Conservation (phyloP, 169 alveolate genomes). For the Babesia divergens region DNA sequence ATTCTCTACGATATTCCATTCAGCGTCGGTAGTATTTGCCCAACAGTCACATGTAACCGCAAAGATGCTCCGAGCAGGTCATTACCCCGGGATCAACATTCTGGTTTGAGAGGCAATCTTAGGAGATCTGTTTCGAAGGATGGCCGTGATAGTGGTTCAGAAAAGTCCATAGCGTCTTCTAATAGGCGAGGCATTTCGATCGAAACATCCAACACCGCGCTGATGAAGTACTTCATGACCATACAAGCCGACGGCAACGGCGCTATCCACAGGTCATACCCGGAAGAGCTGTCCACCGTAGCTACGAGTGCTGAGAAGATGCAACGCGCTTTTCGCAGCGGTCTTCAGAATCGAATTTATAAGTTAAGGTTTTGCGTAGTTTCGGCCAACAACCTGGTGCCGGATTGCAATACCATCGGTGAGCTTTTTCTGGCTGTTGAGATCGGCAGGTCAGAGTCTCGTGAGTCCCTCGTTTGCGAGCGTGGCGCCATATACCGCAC, state of each 20-base stretch:
- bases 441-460: conserved; percentile 46
- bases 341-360: conserved; percentile 12
- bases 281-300: conserved; percentile 39
- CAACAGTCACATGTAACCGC: background rate
- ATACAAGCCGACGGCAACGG: conserved; percentile 12
- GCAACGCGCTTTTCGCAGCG: conserved; percentile 35
- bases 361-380: conserved; percentile 55
- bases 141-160: background rate
- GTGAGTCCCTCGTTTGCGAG: conserved; percentile 30
- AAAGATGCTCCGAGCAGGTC: background rate
- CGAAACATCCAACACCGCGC: background rate
- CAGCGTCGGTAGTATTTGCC: conserved; percentile 1
- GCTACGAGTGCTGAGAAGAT: conserved; percentile 38
- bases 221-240: conserved; percentile 56
- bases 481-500: conserved; percentile 8
- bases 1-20: conserved; percentile 46
- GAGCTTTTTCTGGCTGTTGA: conserved; percentile 40
- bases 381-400: conserved; percentile 36
- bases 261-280: conserved; percentile 54
- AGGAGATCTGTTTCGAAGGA: too few species aligned
- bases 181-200: background rate
- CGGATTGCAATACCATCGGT: conserved; percentile 2
- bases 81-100: background rate
- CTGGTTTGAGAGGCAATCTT: background rate
- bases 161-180: background rate